Percentiles rank a stretch among this genome's conserved stretches.
Evolutionary conservation across 331 rosid genomes (phyloP).

Genomic region (Phaseolus coccineus): DNA sequence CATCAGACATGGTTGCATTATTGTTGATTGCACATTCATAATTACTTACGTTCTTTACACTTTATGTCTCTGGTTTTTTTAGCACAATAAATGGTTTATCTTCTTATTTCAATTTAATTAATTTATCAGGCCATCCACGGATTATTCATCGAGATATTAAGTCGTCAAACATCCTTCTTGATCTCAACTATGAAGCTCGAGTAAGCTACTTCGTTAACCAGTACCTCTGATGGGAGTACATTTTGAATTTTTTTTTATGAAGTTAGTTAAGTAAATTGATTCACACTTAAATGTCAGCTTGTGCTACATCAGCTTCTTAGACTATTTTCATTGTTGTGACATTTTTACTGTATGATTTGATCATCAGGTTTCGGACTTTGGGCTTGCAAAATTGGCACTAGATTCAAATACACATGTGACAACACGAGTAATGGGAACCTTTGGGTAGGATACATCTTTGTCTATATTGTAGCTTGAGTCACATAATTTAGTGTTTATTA

Average conservation of each 20-base stretch:
- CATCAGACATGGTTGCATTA: constrained; percentile 27
- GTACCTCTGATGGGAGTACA: neutral
- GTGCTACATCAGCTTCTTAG: constrained; percentile 25
- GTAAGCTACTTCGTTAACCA: constrained; percentile 56
- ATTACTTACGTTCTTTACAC: neutral
- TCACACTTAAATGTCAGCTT: neutral
- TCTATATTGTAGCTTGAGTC: constrained; percentile 10
- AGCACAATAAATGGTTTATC: constrained; percentile 2
- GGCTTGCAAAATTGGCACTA: constrained; percentile 91
- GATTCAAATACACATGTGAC: constrained; percentile 93
- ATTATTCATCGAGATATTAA: constrained; percentile 98
- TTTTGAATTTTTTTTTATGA: neutral
- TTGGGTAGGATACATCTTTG: constrained; percentile 72
- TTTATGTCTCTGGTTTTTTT: constrained; percentile 21
- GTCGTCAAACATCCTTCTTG: constrained; percentile 96
- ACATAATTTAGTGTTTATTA: constrained; percentile 25
- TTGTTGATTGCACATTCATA: constrained; percentile 19
- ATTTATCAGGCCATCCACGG: constrained; percentile 95
- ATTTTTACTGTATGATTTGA: constrained; percentile 40
- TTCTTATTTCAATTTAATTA: constrained; percentile 40
- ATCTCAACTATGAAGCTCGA: constrained; percentile 86
- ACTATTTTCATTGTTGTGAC: neutral
- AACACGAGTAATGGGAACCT: constrained; percentile 99
- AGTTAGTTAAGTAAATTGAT: neutral
- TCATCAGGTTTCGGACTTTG: constrained; percentile 95